A percentile compares a stretch with the other conserved stretches of the same genome.
These are phyloP conservation scores for Zopfochytrium polystomum DNA, from an alignment of 371 early-diverging fungal genomes.

Conservation along the genomic window DNA sequence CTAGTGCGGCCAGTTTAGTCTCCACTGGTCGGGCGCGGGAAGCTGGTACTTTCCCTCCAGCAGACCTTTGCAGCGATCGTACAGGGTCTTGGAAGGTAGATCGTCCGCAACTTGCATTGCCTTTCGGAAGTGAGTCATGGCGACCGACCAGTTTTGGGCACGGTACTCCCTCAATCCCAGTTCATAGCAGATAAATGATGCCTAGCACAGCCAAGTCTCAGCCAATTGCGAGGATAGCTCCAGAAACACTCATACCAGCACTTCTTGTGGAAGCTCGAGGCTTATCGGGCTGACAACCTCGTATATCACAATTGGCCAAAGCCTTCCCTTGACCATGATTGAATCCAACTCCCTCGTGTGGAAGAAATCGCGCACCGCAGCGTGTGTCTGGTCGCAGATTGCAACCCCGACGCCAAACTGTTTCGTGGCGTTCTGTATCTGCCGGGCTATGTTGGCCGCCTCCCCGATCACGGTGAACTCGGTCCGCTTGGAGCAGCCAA, in stretches of 20 bases:
- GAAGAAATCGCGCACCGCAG: slow-evolving; percentile 36
- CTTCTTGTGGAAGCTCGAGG: slow-evolving; percentile 30
- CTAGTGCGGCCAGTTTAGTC: too few species aligned
- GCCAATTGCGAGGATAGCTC: background rate
- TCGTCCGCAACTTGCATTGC: slow-evolving; percentile 44
- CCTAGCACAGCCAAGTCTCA: slow-evolving; percentile 20
- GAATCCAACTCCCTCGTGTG: slow-evolving; percentile 44
- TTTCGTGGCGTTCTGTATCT: slow-evolving; percentile 35
- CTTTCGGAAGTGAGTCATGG: slow-evolving; percentile 47
- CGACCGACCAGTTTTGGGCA: slow-evolving; percentile 42
- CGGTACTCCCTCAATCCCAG: slow-evolving; percentile 46
- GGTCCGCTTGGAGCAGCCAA: slow-evolving; percentile 33
- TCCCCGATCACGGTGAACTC: slow-evolving; percentile 46
- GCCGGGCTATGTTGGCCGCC: slow-evolving; percentile 33
- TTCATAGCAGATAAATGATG: slow-evolving; percentile 47
- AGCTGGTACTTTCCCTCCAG: slow-evolving; percentile 38
- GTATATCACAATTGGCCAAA: slow-evolving; percentile 25
- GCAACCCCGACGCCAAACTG: slow-evolving; percentile 36
- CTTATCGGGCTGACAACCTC: slow-evolving; percentile 31
- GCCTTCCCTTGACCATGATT: slow-evolving; percentile 22
- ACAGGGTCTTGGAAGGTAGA: slow-evolving; percentile 35
- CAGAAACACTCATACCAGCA: slow-evolving; percentile 26
- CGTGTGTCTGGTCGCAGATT: slow-evolving; percentile 38
- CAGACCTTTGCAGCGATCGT: slow-evolving; percentile 36
- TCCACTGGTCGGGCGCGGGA: slow-evolving; percentile 30